Percentiles rank a stretch among this genome's conserved stretches.
Conservation (phyloP, 164 flowering plant genomes). For the Macadamia integrifolia region DNA sequence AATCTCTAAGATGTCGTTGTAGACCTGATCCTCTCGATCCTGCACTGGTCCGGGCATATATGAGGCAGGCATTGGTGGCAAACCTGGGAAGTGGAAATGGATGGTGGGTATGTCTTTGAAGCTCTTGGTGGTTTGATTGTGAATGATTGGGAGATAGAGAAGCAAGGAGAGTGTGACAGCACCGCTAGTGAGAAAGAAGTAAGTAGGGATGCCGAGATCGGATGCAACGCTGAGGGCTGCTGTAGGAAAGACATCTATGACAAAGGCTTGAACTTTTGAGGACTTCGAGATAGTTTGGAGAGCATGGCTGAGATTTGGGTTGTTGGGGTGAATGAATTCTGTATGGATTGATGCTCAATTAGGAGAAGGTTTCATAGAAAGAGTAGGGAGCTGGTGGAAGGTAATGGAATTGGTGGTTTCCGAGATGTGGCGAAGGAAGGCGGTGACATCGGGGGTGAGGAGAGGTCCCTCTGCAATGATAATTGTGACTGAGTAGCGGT, state of each 20-base stretch:
- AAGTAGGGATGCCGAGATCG: conserved; percentile 33
- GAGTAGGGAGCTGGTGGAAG: conserved; percentile 32
- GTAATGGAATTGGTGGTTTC: conserved; percentile 30
- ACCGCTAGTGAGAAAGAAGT: conserved; percentile 33
- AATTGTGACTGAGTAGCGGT: conserved; percentile 27
- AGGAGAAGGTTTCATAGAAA: conserved; percentile 4
- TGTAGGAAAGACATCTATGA: conserved; percentile 32
- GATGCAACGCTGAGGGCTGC: conserved; percentile 14
- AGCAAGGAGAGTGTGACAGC: conserved; percentile 16
- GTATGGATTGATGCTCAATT: conserved; percentile 10
- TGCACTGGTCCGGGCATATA: conserved; percentile 11
- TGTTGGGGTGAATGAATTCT: conserved; percentile 26
- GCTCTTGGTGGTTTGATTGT: background rate
- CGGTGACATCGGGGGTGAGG: conserved; percentile 25
- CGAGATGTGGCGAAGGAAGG: conserved; percentile 35
- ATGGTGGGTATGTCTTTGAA: background rate
- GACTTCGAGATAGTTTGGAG: no score
- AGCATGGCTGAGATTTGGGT: conserved; percentile 8
- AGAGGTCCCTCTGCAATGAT: conserved; percentile 27
- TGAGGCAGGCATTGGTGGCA: conserved; percentile 25
- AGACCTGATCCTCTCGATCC: conserved; percentile 19
- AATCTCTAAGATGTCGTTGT: conserved; percentile 13
- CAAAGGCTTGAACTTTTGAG: no score
- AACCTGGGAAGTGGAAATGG: conserved; percentile 13
- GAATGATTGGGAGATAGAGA: conserved; percentile 25